A percentile compares a stretch with the other conserved stretches of the same genome.
phyloP scores from a whole-genome alignment of 768 basidiomycete species.

The Amanita pseudoporphyria region DNA sequence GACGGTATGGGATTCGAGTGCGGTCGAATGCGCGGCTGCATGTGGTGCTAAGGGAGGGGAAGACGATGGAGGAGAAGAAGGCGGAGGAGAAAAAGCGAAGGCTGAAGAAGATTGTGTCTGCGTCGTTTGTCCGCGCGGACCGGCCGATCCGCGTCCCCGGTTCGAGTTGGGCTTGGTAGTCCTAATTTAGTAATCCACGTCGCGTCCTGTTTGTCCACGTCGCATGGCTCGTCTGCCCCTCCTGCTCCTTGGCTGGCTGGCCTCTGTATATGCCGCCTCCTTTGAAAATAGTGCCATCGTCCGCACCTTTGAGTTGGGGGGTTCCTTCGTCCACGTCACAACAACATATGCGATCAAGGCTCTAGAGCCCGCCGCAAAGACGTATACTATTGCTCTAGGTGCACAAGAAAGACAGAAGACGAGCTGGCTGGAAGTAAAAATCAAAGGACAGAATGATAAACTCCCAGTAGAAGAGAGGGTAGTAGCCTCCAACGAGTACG shows the following conservation, averaged over 20 bases:
- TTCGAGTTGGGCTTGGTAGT: constrained; percentile 47
- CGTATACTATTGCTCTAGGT: constrained; percentile 62
- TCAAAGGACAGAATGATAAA: constrained; percentile 60
- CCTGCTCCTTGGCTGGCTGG: constrained; percentile 31
- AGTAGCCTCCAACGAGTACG: constrained; percentile 44
- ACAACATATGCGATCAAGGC: constrained; percentile 83
- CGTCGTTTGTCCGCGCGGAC: constrained; percentile 73
- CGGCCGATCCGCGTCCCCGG: constrained; percentile 66
- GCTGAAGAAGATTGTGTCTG: constrained; percentile 70
- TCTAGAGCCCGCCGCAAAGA: constrained; percentile 45
- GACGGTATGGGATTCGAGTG: constrained; percentile 65
- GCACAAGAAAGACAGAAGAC: constrained; percentile 54
- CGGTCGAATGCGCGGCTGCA: constrained; percentile 69
- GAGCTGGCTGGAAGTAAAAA: constrained; percentile 69
- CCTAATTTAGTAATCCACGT: constrained; percentile 12
- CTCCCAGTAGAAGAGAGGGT: constrained; percentile 42
- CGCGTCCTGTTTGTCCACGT: constrained; percentile 6
- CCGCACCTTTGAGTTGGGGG: constrained; percentile 83
- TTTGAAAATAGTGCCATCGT: constrained; percentile 90
- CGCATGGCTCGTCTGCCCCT: constrained; percentile 38
- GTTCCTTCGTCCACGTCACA: constrained; percentile 78
- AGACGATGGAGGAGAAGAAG: constrained; percentile 60
- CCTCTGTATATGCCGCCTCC: constrained; percentile 25
- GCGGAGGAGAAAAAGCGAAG: constrained; percentile 54
- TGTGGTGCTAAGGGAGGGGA: constrained; percentile 75